Evolutionary conservation across 257 asterid species (phyloP).

Genomic region (Solanum clarkiae): DNA sequence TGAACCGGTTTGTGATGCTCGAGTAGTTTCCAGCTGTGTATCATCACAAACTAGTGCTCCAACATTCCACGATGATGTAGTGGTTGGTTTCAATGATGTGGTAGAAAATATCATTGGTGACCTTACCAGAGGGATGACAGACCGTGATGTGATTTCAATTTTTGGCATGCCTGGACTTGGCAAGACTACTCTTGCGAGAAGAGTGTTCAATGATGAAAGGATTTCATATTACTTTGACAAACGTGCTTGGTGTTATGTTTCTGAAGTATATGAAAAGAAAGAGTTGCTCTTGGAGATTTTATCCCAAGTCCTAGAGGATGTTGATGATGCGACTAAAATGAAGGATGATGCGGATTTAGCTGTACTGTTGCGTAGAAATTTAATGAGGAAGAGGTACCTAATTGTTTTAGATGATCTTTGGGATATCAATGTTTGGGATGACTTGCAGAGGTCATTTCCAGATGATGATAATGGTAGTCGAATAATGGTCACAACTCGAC

Average conservation of each 20-base stretch:
- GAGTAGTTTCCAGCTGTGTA: neutral
- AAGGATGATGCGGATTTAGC: neutral
- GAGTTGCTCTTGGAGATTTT: neutral
- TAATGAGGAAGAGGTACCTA: neutral
- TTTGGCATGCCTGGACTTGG: conserved; percentile 10
- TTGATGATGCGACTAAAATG: neutral
- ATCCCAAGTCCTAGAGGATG: neutral
- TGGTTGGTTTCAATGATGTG: neutral
- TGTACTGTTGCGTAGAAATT: neutral
- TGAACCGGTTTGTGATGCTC: neutral
- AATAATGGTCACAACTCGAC: conserved; percentile 1
- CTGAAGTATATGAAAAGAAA: neutral
- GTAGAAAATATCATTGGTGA: neutral
- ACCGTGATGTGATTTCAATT: neutral
- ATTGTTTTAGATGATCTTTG: neutral
- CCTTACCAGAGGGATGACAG: neutral
- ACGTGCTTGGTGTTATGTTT: conserved; percentile 5
- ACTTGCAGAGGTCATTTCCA: neutral
- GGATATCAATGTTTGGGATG: neutral
- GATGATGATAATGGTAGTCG: neutral
- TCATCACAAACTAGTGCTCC: neutral
- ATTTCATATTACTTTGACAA: neutral
- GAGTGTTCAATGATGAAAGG: neutral
- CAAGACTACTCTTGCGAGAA: conserved; percentile 5
- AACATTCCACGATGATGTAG: neutral